Conservation (phyloP, 306 rosid species). For the Prunus armeniaca region DNA sequence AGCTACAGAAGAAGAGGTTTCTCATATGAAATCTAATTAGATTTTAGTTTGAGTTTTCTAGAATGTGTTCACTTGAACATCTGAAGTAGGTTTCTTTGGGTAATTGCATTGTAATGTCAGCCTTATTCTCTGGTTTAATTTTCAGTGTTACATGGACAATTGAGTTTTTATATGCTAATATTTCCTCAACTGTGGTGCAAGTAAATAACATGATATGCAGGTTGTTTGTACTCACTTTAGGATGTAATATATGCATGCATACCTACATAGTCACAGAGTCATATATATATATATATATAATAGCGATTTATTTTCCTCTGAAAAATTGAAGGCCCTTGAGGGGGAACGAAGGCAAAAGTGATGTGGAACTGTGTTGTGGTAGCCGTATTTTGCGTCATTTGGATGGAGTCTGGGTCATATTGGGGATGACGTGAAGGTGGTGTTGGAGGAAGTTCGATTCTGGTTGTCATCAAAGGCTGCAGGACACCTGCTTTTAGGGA, state of each 20-base stretch:
- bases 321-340: neutral
- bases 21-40: slow-evolving; percentile 4
- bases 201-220: neutral
- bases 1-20: neutral
- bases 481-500: neutral
- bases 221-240: neutral
- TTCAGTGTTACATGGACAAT: neutral
- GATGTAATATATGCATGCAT: neutral
- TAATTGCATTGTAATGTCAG: neutral
- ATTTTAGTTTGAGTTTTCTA: neutral
- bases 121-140: neutral
- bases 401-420: neutral
- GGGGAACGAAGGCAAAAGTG: neutral
- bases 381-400: neutral
- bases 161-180: neutral
- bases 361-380: neutral
- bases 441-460: neutral
- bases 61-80: neutral
- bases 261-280: neutral
- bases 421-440: neutral
- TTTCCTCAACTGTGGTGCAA: neutral
- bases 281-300: neutral
- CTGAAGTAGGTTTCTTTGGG: neutral
- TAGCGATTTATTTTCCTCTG: neutral
- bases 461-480: neutral